Base-by-base conservation (phyloP, 2,329 filamentous ascomycete species). In the Aspergillus jensenii region DNA sequence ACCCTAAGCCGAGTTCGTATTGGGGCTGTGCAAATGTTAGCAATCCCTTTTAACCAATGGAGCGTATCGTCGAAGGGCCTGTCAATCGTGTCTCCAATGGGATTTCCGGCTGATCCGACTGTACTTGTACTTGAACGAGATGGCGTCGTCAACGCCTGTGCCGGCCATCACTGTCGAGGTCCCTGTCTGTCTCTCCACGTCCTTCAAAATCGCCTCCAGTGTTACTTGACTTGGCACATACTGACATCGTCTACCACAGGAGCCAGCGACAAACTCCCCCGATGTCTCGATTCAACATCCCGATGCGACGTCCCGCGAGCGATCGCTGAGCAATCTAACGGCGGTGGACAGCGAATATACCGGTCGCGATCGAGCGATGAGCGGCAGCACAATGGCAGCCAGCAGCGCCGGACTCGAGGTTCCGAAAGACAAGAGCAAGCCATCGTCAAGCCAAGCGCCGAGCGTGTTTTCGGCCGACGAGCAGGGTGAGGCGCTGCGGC, bases 401-500 rank as follows among this genome's bases (percentile, higher is more conserved):
- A 54, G 44, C 39, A 60, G 55, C 31, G 37, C 55, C 1, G 54
- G 39, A 9, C 41, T 60, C 12, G 37, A 56, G 8, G 19, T 56
- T 3, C 55, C 58, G 1, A 58, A 56, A 8, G 52, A 35, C 2
- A 59, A 60, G 31, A 37, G 50, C 17, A n/a, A 35, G 15, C 23
- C 40, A 17, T 56, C 48, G 1, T 58, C 47, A 6, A 52, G 55
- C n/a, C 41, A 33, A 2, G 47, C 49, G 3, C 48, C 59, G 3
- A 56, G 55, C 23, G 40, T 60, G n/a, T 62, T 59, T 31, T 59
- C 55, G 3, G 31, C 41, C 1, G 43, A 51, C 44, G 60, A 62
- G 25, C 55, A 56, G 25, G 60, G 57, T 7, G 82, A 87, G 60
- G 90, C 90, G 0, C 76, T 96, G 59, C 84, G 81, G 57, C 89